A percentile compares a stretch with the other conserved stretches of the same genome.
Conservation (phyloP, 2,329 filamentous ascomycete genomes). For the Aspergillus jensenii region DNA sequence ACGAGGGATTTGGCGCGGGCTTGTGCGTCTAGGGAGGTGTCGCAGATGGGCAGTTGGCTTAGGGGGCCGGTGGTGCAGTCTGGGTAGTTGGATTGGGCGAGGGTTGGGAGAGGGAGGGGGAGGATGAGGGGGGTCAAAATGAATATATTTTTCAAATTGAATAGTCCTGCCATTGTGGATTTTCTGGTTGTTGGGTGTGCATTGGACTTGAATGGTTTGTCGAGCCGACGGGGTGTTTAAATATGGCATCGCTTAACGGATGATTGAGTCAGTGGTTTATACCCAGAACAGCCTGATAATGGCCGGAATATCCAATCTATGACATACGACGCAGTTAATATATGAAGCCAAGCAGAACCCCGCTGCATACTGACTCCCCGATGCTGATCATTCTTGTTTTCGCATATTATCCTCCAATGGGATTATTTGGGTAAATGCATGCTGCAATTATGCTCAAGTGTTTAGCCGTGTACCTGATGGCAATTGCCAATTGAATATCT, state of each 20-base stretch:
- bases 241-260: no score
- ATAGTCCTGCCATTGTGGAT: not conserved
- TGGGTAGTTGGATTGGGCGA: not conserved
- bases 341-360: no score
- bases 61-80: not conserved
- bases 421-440: no score
- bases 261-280: no score
- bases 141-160: no score
- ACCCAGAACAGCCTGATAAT: no score
- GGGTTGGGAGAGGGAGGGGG: not conserved
- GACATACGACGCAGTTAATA: no score
- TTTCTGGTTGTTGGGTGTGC: rapidly evolving
- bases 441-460: not conserved
- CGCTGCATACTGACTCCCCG: not conserved
- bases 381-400: not conserved
- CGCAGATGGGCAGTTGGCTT: not conserved
- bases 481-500: no score
- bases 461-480: no score
- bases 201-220: not conserved
- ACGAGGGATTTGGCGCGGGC: not conserved
- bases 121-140: not conserved
- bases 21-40: not conserved
- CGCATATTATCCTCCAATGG: not conserved
- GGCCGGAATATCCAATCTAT: no score
- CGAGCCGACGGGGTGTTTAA: no score